phyloP scores from a whole-genome alignment of 768 basidiomycete species.

The Terana coerulea region DNA sequence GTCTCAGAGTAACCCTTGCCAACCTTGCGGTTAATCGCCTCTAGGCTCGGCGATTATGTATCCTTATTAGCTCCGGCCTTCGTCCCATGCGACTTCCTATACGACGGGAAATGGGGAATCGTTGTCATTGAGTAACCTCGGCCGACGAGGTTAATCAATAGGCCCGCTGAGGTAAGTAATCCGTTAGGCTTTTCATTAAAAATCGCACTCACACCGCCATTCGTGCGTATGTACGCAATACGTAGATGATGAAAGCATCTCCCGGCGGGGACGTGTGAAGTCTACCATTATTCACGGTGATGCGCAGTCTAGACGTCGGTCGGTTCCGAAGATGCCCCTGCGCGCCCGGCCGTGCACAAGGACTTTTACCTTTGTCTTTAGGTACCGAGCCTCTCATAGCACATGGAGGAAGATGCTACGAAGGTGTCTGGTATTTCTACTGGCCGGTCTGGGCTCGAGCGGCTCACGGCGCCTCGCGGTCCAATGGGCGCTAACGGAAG shows the following conservation, averaged over 20 bases:
- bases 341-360: not conserved
- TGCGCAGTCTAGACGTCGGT: not conserved
- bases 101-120: not conserved
- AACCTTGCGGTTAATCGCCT: not conserved
- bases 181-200: not conserved
- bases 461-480: no score
- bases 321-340: not conserved
- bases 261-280: not conserved
- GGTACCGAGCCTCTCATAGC: not conserved
- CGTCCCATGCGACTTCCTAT: not conserved
- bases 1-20: no score
- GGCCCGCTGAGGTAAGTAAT: not conserved
- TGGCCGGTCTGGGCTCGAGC: no score
- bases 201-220: not conserved
- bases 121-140: not conserved
- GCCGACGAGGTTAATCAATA: not conserved
- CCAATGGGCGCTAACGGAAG: no score
- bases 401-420: not conserved
- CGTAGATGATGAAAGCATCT: not conserved
- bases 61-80: not conserved
- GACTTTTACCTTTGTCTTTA: not conserved
- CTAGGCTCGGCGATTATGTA: not conserved
- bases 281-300: not conserved
- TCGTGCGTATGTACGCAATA: not conserved
- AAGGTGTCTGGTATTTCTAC: no score